These are phyloP conservation scores for Aphanomyces cochlioides DNA, from an alignment of 352 stramenopile species.

Conservation along the genomic window DNA sequence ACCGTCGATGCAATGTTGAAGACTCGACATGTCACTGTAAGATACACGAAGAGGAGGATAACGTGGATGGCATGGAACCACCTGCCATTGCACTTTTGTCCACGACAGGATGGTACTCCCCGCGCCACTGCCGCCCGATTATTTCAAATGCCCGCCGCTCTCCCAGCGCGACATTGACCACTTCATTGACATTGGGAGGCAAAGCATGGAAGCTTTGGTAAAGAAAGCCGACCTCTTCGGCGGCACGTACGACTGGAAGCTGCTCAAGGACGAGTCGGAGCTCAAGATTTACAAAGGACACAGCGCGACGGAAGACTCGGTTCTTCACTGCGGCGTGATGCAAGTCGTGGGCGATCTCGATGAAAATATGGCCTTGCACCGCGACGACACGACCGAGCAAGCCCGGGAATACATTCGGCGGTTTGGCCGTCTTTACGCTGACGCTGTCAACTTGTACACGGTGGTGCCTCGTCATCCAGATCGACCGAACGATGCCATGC, in stretches of 20 bases:
- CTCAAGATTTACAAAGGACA: neutral
- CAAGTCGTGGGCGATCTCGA: neutral
- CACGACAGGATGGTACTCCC: no score
- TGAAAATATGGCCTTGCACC: constrained; percentile 3
- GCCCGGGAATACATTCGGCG: constrained; percentile 4
- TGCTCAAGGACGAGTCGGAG: neutral
- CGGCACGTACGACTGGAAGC: neutral
- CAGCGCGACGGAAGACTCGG: neutral
- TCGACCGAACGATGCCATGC: neutral
- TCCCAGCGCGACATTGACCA: no score
- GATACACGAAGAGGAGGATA: no score
- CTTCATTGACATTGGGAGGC: no score
- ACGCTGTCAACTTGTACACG: neutral
- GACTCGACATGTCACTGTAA: no score
- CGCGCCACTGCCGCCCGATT: no score
- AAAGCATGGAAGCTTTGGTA: no score
- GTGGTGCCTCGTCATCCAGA: neutral
- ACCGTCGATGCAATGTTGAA: no score
- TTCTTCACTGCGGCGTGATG: neutral
- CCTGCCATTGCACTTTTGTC: no score
- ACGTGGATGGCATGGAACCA: no score
- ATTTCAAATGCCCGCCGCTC: no score
- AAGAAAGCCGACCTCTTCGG: no score
- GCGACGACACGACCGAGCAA: neutral
- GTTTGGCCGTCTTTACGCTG: neutral